A percentile compares a stretch with the other conserved stretches of the same genome.
Conservation (phyloP, 2,329 filamentous ascomycete species). For the Botrytis paeoniae region DNA sequence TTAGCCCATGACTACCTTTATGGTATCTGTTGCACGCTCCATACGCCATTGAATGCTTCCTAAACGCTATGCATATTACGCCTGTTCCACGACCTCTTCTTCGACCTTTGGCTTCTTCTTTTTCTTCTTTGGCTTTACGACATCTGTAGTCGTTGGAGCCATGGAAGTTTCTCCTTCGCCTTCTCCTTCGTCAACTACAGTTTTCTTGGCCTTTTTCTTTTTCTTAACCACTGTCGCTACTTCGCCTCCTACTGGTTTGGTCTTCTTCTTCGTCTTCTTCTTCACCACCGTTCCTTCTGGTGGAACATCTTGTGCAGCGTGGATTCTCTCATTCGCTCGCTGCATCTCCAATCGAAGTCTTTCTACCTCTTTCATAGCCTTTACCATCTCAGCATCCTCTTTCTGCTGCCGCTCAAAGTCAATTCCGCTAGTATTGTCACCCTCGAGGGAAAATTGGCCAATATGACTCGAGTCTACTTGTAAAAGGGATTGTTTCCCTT, state of each 20-base stretch:
- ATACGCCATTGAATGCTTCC: conserved; percentile 22
- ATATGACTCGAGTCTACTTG: conserved; percentile 86
- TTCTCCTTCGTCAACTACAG: conserved; percentile 30
- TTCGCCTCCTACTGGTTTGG: conserved; percentile 29
- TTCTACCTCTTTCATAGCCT: conserved; percentile 87
- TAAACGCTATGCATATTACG: conserved; percentile 17
- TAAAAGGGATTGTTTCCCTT: conserved; percentile 63
- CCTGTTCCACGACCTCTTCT: conserved; percentile 17
- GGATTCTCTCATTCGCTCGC: conserved; percentile 70
- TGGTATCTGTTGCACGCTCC: conserved; percentile 15
- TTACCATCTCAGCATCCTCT: conserved; percentile 85
- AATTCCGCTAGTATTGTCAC: conserved; percentile 41
- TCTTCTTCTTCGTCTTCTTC: conserved; percentile 56
- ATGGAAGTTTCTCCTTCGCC: conserved; percentile 26
- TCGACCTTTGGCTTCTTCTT: conserved; percentile 40
- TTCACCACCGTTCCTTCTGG: conserved; percentile 60
- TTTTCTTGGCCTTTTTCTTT: conserved; percentile 51
- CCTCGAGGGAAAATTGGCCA: conserved; percentile 66
- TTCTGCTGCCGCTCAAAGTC: conserved; percentile 66
- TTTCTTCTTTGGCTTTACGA: conserved; percentile 46
- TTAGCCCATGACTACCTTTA: conserved; percentile 5
- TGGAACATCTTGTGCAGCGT: conserved; percentile 63
- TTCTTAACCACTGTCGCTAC: conserved; percentile 36
- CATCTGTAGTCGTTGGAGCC: conserved; percentile 22
- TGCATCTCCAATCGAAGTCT: conserved; percentile 85